Evolutionary conservation across 345 rosid species (phyloP), one percentile per base, ranked within the genome.

Genomic region (Salix caprea): DNA sequence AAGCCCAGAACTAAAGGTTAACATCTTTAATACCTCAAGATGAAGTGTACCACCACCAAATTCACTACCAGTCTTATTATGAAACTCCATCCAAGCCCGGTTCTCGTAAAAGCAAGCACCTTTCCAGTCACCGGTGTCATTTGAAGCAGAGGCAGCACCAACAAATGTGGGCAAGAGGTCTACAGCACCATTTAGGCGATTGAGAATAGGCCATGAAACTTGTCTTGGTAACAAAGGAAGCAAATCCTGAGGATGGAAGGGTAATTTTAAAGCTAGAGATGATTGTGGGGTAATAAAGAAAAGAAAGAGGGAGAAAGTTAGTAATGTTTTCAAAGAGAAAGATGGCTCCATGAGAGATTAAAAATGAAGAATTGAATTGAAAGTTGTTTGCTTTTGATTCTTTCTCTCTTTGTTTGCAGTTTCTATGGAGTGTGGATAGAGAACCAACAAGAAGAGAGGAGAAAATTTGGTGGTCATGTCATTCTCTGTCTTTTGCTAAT

Each of bases 41-140:
- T 93, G 97, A 77, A 96, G 92, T 36, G 97, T 92, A 2, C 99
- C 98, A 4, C 99, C 98, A 19, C 99, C 98, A 34, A 90, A 93
- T 73, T 91, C 84, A 70, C 87, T 81, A 26, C 91, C 98, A 39
- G 87, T 87, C 80, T 93, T 87, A 77, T 92, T 94, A 74, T 92
- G 90, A 79, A 96, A 89, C 91, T 96, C 98, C 80, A 96, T 84
- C 99, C 96, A 90, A 44, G 98, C 97, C 18, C 61, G 76, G 84
- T 87, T 91, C 65, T 91, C 30, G 72, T 87, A 89, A 66, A 96
- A 96, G 84, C 99, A 96, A 15, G 99, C 96, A 48, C 99, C 98
- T 75, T 93, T 95, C 99, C 99, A 95, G 69, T 80, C 78, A 0
- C 85, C 84, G 54, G 80, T 69, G 74, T 52, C 79, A 74, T 87